A percentile compares a stretch with the other conserved stretches of the same genome.
These are phyloP conservation scores for Aureobasidium subglaciale DNA, from an alignment of 2,329 filamentous ascomycete species.

Conservation along the genomic window DNA sequence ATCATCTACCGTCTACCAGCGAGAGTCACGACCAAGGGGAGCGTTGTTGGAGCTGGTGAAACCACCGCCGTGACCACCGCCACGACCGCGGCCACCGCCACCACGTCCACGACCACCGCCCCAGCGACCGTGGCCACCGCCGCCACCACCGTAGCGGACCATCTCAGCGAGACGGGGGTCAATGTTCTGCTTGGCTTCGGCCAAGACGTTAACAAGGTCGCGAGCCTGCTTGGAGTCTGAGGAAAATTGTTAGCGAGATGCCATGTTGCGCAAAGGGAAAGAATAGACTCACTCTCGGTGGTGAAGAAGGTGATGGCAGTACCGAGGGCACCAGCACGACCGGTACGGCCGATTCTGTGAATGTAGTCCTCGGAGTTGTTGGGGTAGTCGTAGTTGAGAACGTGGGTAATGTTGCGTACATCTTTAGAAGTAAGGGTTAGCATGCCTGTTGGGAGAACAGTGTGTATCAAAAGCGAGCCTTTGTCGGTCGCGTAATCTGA, in stretches of 20 bases:
- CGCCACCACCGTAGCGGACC: constrained; percentile 83
- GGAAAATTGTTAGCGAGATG: constrained; percentile 29
- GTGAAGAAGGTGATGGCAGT: constrained; percentile 98
- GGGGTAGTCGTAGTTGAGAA: constrained; percentile 99
- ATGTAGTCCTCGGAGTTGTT: constrained; percentile 76
- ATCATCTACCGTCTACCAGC: constrained; percentile 47
- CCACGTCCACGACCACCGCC: constrained; percentile 56
- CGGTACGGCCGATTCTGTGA: constrained; percentile 62
- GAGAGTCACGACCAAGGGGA: constrained; percentile 49
- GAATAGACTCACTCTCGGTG: constrained; percentile 79
- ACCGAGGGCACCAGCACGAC: constrained; percentile 74
- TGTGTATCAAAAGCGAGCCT: constrained; percentile 43
- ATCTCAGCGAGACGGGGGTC: constrained; percentile 94
- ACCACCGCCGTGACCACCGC: constrained; percentile 33
- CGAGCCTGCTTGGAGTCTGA: constrained; percentile 62
- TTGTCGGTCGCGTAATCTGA: constrained; percentile 43
- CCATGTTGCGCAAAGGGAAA: constrained; percentile 11
- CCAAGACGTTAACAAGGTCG: constrained; percentile 87
- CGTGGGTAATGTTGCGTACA: constrained; percentile 99
- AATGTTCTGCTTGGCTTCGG: constrained; percentile 96
- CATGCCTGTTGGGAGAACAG: constrained; percentile 45
- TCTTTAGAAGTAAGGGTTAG: constrained; percentile 76
- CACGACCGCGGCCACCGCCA: constrained; percentile 26
- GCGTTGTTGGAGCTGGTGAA: constrained; percentile 51
- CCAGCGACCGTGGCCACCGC: constrained; percentile 59